phyloP scores from a whole-genome alignment of 2,329 filamentous ascomycete species.

The Lasiodiplodia sp. region DNA sequence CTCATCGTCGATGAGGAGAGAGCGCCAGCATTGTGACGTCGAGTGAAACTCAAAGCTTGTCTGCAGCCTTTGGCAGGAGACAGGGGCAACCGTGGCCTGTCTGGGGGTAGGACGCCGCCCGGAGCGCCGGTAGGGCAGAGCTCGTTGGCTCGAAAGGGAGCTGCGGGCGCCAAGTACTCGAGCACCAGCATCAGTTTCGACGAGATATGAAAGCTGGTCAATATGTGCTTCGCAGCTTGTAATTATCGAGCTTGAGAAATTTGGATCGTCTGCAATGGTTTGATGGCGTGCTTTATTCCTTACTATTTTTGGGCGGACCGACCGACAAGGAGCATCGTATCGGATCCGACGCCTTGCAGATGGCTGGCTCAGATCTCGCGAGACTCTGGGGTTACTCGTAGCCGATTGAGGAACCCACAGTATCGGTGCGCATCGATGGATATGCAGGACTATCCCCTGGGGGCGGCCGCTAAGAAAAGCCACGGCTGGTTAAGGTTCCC shows the following conservation, averaged over 20 bases:
- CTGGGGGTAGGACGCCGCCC: slow-evolving; percentile 12
- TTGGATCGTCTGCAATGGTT: slow-evolving; percentile 11
- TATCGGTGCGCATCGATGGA: slow-evolving; percentile 3
- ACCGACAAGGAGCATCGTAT: slow-evolving; percentile 3
- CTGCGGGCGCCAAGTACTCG: slow-evolving; percentile 7
- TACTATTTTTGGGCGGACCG: slow-evolving; percentile 12
- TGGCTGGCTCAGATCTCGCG: slow-evolving; percentile 6
- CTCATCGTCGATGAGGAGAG: background rate
- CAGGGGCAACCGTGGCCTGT: slow-evolving; percentile 5
- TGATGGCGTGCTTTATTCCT: slow-evolving; percentile 5
- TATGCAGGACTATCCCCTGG: slow-evolving; percentile 1
- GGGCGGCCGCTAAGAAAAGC: slow-evolving; percentile 18
- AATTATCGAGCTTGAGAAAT: background rate
- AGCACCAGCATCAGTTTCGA: background rate
- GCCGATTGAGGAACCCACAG: background rate
- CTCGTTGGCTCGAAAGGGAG: slow-evolving; percentile 11
- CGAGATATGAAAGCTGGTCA: background rate
- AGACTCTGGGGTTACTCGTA: slow-evolving; percentile 13
- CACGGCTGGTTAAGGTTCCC: slow-evolving; percentile 19
- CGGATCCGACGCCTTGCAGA: slow-evolving; percentile 8
- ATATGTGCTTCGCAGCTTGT: background rate
- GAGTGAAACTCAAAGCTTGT: background rate
- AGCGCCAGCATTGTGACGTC: slow-evolving; percentile 2
- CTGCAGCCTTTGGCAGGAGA: slow-evolving; percentile 11
- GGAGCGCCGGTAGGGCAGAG: slow-evolving; percentile 4